Evolutionary conservation across 805 yeast genomes (phyloP).

Genomic region (Brettanomyces sp.): DNA sequence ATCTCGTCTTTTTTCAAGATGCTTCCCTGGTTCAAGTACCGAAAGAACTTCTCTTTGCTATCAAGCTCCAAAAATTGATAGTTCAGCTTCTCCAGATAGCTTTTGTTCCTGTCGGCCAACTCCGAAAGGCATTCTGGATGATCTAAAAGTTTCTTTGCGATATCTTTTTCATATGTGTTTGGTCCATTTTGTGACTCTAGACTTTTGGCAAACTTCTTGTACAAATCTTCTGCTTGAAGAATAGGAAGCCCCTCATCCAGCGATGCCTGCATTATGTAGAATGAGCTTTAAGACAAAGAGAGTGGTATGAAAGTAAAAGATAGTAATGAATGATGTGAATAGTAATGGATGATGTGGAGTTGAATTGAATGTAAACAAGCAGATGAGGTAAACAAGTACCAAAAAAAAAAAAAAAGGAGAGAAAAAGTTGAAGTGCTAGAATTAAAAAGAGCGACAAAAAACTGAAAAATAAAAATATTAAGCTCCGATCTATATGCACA

Average conservation of each 20-base stretch:
- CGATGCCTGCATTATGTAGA: neutral
- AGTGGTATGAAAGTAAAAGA: neutral
- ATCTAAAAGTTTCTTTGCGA: constrained; percentile 1
- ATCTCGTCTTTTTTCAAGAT: constrained; percentile 16
- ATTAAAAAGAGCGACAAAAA: no score
- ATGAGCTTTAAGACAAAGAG: neutral
- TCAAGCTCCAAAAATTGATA: constrained; percentile 65
- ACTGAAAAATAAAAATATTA: no score
- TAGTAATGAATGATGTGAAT: no score
- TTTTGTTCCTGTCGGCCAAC: constrained; percentile 29
- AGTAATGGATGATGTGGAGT: no score
- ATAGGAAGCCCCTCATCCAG: constrained; percentile 2
- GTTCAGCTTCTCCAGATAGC: constrained; percentile 44
- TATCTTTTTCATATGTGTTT: neutral
- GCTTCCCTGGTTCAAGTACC: constrained; percentile 34
- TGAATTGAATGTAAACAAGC: no score
- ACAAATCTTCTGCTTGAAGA: constrained; percentile 4
- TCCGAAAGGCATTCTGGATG: constrained; percentile 26
- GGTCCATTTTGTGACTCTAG: neutral
- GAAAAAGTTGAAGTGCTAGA: no score
- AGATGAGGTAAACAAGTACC: no score
- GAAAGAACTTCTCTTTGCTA: constrained; percentile 56
- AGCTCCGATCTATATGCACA: no score
- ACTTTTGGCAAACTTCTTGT: neutral
- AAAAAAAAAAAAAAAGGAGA: no score